Evolutionary conservation across 495 filamentous ascomycete genomes (phyloP).

Genomic region (Lichina pygmaea): DNA sequence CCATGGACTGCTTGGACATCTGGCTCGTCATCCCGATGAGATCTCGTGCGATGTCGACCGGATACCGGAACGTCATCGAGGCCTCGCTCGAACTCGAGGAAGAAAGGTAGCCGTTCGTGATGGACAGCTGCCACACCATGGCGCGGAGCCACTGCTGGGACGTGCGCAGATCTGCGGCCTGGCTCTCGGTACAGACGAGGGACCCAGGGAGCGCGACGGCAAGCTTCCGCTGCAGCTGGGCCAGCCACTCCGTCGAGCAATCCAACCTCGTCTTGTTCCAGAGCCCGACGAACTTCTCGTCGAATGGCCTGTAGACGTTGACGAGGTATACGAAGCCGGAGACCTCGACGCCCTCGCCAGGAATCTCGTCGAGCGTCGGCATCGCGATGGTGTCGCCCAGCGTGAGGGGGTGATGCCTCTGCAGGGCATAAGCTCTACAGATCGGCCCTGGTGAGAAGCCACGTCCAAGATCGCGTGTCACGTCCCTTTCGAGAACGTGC

Average conservation of each 20-base stretch:
- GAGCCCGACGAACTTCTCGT: conserved; percentile 36
- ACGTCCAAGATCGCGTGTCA: background rate
- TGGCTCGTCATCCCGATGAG: conserved; percentile 36
- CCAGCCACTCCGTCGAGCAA: conserved; percentile 29
- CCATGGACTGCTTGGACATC: conserved; percentile 35
- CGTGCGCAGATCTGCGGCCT: conserved; percentile 34
- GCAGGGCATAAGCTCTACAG: conserved; percentile 41
- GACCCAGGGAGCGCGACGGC: conserved; percentile 32
- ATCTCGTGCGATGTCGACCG: conserved; percentile 43
- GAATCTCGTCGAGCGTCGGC: conserved; percentile 26
- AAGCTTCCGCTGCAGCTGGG: conserved; percentile 35
- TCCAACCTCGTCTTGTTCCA: conserved; percentile 45
- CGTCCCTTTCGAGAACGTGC: background rate
- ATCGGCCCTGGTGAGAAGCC: background rate
- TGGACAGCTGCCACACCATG: conserved; percentile 21
- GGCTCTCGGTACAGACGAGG: conserved; percentile 34
- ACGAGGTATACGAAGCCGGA: conserved; percentile 37
- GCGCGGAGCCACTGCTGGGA: conserved; percentile 22
- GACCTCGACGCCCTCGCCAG: conserved; percentile 14
- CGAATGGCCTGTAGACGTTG: conserved; percentile 42
- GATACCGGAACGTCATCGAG: conserved; percentile 39
- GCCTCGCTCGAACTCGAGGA: conserved; percentile 19
- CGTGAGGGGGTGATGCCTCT: conserved; percentile 45
- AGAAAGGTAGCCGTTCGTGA: conserved; percentile 24
- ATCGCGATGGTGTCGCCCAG: conserved; percentile 36